phyloP scores from a whole-genome alignment of 805 yeast genomes.

The Cyberlindnera euphorbiiphila region DNA sequence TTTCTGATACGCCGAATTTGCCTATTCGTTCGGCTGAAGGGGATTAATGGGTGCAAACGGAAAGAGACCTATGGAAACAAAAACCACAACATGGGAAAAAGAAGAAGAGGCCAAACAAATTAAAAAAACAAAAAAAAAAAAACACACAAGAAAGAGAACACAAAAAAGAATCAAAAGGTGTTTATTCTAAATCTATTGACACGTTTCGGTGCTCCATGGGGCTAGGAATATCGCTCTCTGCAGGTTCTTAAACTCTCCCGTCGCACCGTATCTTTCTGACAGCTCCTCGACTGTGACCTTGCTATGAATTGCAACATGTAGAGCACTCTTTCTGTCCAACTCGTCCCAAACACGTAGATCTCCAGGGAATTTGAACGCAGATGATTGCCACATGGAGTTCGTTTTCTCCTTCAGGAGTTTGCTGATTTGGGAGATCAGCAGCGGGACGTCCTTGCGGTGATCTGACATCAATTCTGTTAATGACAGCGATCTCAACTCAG shows the following conservation, averaged over 20 bases:
- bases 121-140: no score
- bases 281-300: constrained; percentile 48
- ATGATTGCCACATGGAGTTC: constrained; percentile 53
- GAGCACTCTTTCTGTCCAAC: constrained; percentile 52
- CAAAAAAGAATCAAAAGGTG: no score
- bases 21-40: no score
- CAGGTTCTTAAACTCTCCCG: constrained; percentile 46
- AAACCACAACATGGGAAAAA: no score
- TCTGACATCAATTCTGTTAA: constrained; percentile 48
- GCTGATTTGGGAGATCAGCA: constrained; percentile 49
- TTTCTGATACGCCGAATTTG: no score
- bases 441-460: constrained; percentile 51
- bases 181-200: no score
- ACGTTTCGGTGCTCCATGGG: no score
- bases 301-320: constrained; percentile 53
- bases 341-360: constrained; percentile 66
- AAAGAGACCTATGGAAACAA: no score
- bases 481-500: constrained; percentile 56
- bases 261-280: constrained; percentile 46
- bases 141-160: no score
- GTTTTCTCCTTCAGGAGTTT: constrained; percentile 32
- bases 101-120: no score
- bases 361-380: constrained; percentile 71
- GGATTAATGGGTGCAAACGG: no score
- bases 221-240: constrained; percentile 67